Conservation (phyloP, 257 asterid genomes). For the Solanum acaule region DNA sequence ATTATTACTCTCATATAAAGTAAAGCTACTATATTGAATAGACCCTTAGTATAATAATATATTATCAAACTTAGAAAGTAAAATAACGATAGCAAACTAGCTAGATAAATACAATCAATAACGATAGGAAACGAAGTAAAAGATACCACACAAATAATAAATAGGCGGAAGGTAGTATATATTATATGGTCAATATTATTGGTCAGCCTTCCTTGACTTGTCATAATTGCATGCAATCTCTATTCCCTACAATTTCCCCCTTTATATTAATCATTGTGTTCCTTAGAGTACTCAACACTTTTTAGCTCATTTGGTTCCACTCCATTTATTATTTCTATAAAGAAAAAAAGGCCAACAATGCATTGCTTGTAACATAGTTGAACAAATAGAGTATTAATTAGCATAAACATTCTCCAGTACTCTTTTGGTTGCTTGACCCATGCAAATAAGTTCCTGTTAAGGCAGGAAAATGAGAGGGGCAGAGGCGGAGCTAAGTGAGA, state of each 20-base stretch:
- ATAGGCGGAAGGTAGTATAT: no score
- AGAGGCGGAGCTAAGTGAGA: background rate
- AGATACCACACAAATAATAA: background rate
- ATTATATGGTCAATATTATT: background rate
- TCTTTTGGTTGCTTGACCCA: background rate
- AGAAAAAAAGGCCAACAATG: background rate
- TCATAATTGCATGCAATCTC: slow-evolving; percentile 5
- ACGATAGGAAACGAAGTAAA: background rate
- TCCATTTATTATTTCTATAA: background rate
- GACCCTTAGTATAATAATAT: background rate
- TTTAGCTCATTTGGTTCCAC: background rate
- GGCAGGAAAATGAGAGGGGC: background rate
- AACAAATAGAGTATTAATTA: background rate
- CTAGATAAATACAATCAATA: background rate
- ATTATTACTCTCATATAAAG: no score
- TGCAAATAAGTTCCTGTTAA: background rate
- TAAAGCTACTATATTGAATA: no score
- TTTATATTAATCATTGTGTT: slow-evolving; percentile 11
- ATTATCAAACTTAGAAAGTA: background rate
- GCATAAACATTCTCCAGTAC: background rate
- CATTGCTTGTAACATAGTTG: background rate
- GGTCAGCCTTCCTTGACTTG: background rate
- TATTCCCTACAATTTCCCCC: background rate
- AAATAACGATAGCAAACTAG: background rate
- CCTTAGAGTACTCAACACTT: background rate